These are phyloP conservation scores for Globisporangium nodosum DNA, from an alignment of 352 stramenopile species.

Conservation along the genomic window DNA sequence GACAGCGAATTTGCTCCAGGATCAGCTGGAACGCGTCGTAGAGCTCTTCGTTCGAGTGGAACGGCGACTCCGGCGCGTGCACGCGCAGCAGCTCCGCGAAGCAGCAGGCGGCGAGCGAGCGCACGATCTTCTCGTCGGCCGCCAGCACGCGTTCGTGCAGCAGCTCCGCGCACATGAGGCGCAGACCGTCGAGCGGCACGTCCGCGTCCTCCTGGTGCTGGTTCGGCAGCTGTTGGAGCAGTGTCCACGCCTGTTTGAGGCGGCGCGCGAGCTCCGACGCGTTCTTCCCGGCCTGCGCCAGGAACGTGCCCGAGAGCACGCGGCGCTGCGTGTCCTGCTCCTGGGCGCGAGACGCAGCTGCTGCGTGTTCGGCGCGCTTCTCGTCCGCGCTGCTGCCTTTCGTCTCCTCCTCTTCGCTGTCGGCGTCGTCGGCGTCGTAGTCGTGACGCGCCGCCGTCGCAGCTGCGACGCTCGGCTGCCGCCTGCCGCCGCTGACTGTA, in stretches of 20 bases:
- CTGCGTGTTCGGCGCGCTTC: constrained; percentile 1
- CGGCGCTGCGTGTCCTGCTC: neutral
- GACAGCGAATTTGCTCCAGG: constrained; percentile 42
- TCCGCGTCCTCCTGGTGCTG: constrained; percentile 16
- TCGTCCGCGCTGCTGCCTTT: neutral
- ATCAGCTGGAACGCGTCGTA: constrained; percentile 73
- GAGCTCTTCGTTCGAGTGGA: constrained; percentile 56
- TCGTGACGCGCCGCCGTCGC: too few species aligned
- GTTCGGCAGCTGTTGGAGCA: constrained; percentile 34
- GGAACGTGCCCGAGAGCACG: constrained; percentile 16
- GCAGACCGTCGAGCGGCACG: constrained; percentile 26
- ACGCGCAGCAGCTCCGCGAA: constrained; percentile 70
- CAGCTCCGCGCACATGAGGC: constrained; percentile 47
- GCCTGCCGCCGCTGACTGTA: neutral
- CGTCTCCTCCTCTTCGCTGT: neutral
- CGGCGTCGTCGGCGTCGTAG: too few species aligned
- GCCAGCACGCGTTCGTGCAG: constrained; percentile 45
- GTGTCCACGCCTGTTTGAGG: constrained; percentile 46
- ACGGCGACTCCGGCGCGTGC: constrained; percentile 57
- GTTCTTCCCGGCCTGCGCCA: constrained; percentile 25
- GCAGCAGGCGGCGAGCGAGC: constrained; percentile 60
- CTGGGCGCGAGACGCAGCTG: neutral
- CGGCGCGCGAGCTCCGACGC: constrained; percentile 35
- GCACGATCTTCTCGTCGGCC: constrained; percentile 44
- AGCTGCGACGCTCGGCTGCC: neutral